Evolutionary conservation across 768 basidiomycete species (phyloP).

Genomic region (Ephemerocybe angulata): DNA sequence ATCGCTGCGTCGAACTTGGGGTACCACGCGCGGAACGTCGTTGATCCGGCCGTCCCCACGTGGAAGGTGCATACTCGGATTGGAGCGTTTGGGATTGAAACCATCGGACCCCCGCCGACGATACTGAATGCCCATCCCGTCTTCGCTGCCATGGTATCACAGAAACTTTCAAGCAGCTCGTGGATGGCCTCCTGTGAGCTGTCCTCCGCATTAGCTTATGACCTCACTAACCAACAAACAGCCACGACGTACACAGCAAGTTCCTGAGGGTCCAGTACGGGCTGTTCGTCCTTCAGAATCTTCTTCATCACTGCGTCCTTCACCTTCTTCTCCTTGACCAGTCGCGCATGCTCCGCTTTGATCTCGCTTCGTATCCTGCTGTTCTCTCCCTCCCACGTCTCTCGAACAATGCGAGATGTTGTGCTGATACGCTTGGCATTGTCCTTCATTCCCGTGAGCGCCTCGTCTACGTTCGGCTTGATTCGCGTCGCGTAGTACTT

Average conservation of each 20-base stretch:
- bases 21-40: too few species aligned
- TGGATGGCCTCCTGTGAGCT: too few species aligned
- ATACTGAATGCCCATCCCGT: too few species aligned
- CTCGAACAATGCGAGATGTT: background rate
- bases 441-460: background rate
- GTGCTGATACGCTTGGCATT: background rate
- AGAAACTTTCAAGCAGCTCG: too few species aligned
- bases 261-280: background rate
- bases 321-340: background rate
- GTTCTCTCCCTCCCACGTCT: background rate
- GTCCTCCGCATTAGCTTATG: too few species aligned
- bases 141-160: too few species aligned
- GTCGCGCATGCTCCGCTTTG: background rate
- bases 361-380: background rate
- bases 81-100: too few species aligned
- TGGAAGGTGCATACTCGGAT: too few species aligned
- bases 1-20: too few species aligned
- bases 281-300: background rate
- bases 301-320: background rate
- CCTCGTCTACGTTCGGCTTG: background rate
- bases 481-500: background rate
- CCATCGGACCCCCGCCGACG: too few species aligned
- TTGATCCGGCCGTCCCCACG: too few species aligned
- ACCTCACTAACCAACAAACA: too few species aligned
- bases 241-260: background rate